Conservation (phyloP, 306 rosid genomes). For the Sindora glabra region DNA sequence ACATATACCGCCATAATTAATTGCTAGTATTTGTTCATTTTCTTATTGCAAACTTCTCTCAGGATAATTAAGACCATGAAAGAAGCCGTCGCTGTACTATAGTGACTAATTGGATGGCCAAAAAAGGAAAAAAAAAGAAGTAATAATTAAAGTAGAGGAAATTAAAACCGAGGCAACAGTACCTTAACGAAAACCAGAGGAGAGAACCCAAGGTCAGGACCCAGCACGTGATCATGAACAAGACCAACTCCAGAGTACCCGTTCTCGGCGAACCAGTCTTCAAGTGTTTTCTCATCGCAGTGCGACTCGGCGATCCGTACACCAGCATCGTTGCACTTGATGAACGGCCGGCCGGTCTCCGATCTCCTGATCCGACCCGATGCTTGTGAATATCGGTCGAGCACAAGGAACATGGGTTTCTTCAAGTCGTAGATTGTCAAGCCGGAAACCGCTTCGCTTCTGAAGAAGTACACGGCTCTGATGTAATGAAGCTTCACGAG, state of each 20-base stretch:
- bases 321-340: constrained; percentile 75
- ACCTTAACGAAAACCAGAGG: constrained; percentile 78
- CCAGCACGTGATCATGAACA: constrained; percentile 42
- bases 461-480: constrained; percentile 51
- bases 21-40: too few relatives aligned
- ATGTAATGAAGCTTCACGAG: constrained; percentile 65
- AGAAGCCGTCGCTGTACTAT: too few relatives aligned
- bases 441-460: constrained; percentile 33
- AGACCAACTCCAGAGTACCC: constrained; percentile 21
- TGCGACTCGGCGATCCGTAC: constrained; percentile 57
- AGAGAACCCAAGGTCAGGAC: constrained; percentile 70
- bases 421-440: constrained; percentile 40
- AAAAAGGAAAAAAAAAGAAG: too few relatives aligned
- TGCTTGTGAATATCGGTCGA: constrained; percentile 24
- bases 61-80: too few relatives aligned
- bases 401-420: constrained; percentile 49
- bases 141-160: not conserved
- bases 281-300: constrained; percentile 29
- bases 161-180: not conserved
- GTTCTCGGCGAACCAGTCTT: constrained; percentile 33
- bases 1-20: too few relatives aligned
- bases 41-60: too few relatives aligned
- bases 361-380: constrained; percentile 59
- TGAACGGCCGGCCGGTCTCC: constrained; percentile 35
- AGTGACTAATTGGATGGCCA: too few relatives aligned